These are phyloP conservation scores for Cercospora janseana DNA, from an alignment of 2,329 filamentous ascomycete species.

Conservation along the genomic window DNA sequence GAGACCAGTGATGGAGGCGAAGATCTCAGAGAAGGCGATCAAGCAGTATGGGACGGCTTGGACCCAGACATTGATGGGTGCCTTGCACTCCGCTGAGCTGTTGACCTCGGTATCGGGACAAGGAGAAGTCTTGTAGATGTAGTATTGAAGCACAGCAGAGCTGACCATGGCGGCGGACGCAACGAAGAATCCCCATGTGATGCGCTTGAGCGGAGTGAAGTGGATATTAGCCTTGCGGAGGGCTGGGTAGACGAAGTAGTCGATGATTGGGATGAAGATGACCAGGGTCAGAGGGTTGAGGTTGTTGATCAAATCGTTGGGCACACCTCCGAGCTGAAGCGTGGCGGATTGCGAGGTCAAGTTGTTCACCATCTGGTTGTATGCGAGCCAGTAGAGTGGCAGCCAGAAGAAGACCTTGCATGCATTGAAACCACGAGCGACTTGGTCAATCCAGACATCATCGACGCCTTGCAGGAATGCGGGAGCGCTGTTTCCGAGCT, in stretches of 20 bases:
- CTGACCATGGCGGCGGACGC: slow-evolving; percentile 55
- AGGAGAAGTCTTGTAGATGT: slow-evolving; percentile 51
- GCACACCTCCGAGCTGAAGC: slow-evolving; percentile 48
- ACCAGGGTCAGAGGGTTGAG: slow-evolving; percentile 38
- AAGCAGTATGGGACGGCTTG: slow-evolving; percentile 47
- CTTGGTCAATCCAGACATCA: slow-evolving; percentile 75
- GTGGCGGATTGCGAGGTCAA: slow-evolving; percentile 46
- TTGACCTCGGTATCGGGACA: slow-evolving; percentile 23
- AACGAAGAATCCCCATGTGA: slow-evolving; percentile 54
- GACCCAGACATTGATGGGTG: slow-evolving; percentile 44
- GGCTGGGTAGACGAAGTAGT: slow-evolving; percentile 48
- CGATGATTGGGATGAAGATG: slow-evolving; percentile 47
- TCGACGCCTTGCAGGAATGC: slow-evolving; percentile 74
- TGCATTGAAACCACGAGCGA: slow-evolving; percentile 63
- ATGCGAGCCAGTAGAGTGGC: slow-evolving; percentile 62
- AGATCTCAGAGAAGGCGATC: slow-evolving; percentile 47
- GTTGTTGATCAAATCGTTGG: slow-evolving; percentile 49
- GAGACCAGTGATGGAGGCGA: slow-evolving; percentile 47
- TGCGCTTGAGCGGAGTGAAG: slow-evolving; percentile 53
- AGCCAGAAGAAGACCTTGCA: slow-evolving; percentile 65
- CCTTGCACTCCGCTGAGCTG: slow-evolving; percentile 35
- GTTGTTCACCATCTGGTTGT: slow-evolving; percentile 49
- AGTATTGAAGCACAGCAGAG: slow-evolving; percentile 55
- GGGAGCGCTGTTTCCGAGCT: slow-evolving; percentile 58
- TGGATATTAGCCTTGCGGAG: slow-evolving; percentile 44